phyloP scores from a whole-genome alignment of 2,329 filamentous ascomycete species.

The Tympanopsis confertula region DNA sequence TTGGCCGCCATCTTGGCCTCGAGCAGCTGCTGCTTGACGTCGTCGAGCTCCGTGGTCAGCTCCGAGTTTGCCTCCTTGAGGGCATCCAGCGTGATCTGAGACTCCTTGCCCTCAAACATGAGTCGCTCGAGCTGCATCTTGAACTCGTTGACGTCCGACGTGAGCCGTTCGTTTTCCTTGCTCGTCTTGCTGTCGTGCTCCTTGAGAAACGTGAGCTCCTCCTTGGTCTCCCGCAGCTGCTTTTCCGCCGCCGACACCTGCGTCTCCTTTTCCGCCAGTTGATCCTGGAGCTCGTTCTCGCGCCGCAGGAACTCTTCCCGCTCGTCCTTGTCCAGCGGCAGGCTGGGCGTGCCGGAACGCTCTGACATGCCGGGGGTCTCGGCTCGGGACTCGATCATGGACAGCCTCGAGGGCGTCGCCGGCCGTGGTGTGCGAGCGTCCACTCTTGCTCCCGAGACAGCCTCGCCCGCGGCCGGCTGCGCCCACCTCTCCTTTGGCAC shows the following conservation, averaged over 20 bases:
- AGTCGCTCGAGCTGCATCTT: constrained; percentile 96
- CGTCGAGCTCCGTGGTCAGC: constrained; percentile 81
- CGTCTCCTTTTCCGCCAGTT: constrained; percentile 84
- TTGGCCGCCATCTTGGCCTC: constrained; percentile 95
- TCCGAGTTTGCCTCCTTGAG: constrained; percentile 92
- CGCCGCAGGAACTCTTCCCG: constrained; percentile 88
- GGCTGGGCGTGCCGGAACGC: constrained; percentile 72
- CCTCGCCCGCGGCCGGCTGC: constrained; percentile 27
- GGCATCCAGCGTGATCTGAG: constrained; percentile 92
- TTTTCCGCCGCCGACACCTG: constrained; percentile 71
- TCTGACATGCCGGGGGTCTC: constrained; percentile 63
- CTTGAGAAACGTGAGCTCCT: constrained; percentile 75
- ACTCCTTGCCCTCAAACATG: constrained; percentile 91
- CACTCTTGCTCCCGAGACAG: constrained; percentile 17
- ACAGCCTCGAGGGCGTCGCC: constrained; percentile 47
- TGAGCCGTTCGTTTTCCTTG: constrained; percentile 82
- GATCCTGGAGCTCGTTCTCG: constrained; percentile 95
- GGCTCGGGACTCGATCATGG: constrained; percentile 41
- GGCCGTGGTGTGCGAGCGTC: constrained; percentile 34
- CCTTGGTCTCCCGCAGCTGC: constrained; percentile 68
- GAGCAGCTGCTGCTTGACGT: constrained; percentile 88
- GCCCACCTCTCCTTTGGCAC: constrained; percentile 89
- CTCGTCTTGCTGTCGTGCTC: constrained; percentile 73
- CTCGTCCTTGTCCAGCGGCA: constrained; percentile 89
- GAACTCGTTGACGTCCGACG: constrained; percentile 77